phyloP scores from a whole-genome alignment of 371 early-diverging fungal species.

The Mortierella sp. region DNA sequence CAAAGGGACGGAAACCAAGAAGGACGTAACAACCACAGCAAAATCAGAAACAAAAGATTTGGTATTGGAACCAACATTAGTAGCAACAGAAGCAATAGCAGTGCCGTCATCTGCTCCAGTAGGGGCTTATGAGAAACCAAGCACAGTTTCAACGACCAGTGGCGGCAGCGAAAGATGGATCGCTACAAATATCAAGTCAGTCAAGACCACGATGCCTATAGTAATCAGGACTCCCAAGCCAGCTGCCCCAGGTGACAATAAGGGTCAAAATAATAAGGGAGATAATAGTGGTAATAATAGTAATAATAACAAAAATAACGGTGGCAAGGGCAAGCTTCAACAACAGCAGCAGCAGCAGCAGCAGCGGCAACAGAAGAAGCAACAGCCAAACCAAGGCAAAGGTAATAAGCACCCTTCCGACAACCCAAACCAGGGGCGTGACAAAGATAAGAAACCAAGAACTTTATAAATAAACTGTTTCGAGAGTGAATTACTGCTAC shows the following conservation, averaged over 20 bases:
- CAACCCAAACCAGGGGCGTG: slow-evolving; percentile 2
- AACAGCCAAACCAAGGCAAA: slow-evolving; percentile 11
- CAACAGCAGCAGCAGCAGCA: slow-evolving; percentile 8
- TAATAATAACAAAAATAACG: background rate
- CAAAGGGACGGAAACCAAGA: background rate
- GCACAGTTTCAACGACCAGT: background rate
- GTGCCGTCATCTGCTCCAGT: too few species aligned
- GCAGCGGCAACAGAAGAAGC: background rate
- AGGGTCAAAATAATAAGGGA: background rate
- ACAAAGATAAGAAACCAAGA: slow-evolving; percentile 15
- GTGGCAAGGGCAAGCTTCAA: background rate
- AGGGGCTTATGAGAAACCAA: background rate
- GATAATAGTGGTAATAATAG: background rate
- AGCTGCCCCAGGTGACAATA: background rate
- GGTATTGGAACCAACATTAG: background rate
- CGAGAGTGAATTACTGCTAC: too few species aligned
- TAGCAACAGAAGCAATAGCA: background rate
- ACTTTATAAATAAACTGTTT: background rate
- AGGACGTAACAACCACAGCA: background rate
- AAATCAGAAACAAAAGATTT: background rate
- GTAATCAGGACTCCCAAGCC: slow-evolving; percentile 27
- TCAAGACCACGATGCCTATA: slow-evolving; percentile 42
- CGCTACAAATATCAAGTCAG: slow-evolving; percentile 36
- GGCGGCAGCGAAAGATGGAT: slow-evolving; percentile 7
- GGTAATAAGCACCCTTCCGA: slow-evolving; percentile 19